These are phyloP conservation scores for Botrytis byssoidea DNA, from an alignment of 2,329 filamentous ascomycete genomes.

Conservation along the genomic window DNA sequence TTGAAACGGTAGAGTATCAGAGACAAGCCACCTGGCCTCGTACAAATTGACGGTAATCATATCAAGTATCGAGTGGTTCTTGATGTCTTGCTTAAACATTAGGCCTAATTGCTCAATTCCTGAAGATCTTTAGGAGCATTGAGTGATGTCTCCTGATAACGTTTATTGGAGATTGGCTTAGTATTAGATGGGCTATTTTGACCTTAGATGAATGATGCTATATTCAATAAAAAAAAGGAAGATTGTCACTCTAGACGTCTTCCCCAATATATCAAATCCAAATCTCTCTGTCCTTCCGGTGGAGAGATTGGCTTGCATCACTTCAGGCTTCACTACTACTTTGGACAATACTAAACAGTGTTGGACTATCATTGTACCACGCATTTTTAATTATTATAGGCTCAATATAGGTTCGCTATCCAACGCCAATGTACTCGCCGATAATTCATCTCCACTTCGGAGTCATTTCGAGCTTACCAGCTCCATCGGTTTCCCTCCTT, in stretches of 20 bases:
- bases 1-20: not conserved
- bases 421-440: not conserved
- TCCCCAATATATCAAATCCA: not conserved
- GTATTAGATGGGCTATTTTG: not conserved
- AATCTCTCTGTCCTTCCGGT: not conserved
- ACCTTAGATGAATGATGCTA: fast-evolving
- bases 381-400: not conserved
- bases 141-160: not conserved
- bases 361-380: too few relatives aligned
- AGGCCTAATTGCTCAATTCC: not conserved
- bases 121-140: not conserved
- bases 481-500: not conserved
- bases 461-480: not conserved
- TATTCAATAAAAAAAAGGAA: not conserved
- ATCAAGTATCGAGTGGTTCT: not conserved
- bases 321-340: not conserved
- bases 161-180: not conserved
- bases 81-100: not conserved
- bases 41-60: not conserved
- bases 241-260: not conserved
- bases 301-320: not conserved
- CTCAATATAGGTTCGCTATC: not conserved
- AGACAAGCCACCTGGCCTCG: not conserved
- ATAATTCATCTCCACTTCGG: not conserved
- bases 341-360: not conserved